phyloP scores from a whole-genome alignment of 495 filamentous ascomycete species.

The Pyronema omphalodes region DNA sequence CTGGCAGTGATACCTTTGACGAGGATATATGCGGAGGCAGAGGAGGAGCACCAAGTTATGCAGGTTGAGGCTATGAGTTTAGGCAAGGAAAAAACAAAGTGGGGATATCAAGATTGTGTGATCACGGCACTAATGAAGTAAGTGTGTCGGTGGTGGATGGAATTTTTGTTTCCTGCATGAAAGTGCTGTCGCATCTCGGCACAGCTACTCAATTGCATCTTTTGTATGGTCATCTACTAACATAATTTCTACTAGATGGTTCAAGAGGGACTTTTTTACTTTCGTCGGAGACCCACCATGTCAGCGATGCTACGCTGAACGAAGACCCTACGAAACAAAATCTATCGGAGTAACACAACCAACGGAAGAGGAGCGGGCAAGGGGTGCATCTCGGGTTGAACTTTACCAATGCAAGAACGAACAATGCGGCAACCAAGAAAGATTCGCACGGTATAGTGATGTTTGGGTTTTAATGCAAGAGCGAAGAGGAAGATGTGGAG shows the following conservation, averaged over 20 bases:
- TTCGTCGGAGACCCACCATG: constrained; percentile 94
- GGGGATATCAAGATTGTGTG: constrained; percentile 97
- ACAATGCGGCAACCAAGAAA: constrained; percentile 56
- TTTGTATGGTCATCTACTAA: constrained; percentile 2
- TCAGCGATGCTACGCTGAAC: constrained; percentile 43
- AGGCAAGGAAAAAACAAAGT: constrained; percentile 64
- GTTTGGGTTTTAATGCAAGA: constrained; percentile 86
- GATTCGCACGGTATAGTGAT: constrained; percentile 88
- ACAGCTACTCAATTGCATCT: neutral
- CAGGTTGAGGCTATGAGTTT: constrained; percentile 72
- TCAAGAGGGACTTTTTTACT: constrained; percentile 81
- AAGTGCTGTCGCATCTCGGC: neutral
- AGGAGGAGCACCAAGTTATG: constrained; percentile 76
- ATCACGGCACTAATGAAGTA: constrained; percentile 73
- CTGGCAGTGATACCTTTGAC: constrained; percentile 73
- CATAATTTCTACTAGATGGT: constrained; percentile 54
- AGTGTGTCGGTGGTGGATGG: constrained; percentile 19
- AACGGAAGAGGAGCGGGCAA: constrained; percentile 70
- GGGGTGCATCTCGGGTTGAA: constrained; percentile 71
- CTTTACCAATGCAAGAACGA: constrained; percentile 63
- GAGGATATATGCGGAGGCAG: constrained; percentile 78
- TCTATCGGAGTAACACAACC: constrained; percentile 65
- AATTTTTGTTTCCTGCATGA: constrained; percentile 11
- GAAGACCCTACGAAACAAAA: constrained; percentile 42
- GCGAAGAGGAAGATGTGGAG: constrained; percentile 64